Base-by-base conservation (phyloP, 148 eudicot species). In the Spergularia bocconei region DNA sequence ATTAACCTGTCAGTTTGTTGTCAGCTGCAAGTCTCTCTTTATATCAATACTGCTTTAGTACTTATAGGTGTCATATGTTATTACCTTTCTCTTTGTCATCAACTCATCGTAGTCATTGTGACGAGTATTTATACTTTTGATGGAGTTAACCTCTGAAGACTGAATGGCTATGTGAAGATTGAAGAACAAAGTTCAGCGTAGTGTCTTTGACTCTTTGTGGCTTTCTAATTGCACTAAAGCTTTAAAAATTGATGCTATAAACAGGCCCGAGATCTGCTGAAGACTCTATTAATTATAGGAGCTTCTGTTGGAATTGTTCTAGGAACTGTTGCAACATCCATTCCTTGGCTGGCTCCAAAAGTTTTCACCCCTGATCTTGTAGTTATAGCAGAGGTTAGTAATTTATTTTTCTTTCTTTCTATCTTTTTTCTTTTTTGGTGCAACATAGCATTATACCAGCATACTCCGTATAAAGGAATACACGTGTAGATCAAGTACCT, bases 331-430 rank as follows among this genome's bases (percentile, higher is more conserved):
- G 99, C 94, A 79, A 86, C 91, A 63, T 80, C 86, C 11, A 75
- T 92, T 70, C 97, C 98, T 59, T 88, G 91, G 93, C 74, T 89
- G 78, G 86, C 89, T 76, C 99, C 99, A 59, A 77, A 84, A 48
- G 3, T 88, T 15, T 96, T 96, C 83, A 88, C 99, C 44, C 86
- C 87, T 53, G 99, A 96, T 84, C 87, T 85, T 69, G 77, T 50
- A 50, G 89, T 92, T 77, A 87, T 89, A 80, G 78, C 81, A 17
- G 91, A 91, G 97, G 99, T 96, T 62, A 71, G 89, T 81, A 1
- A 17, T 39, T 15, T 4, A 20, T 5, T 63, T 67, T 51, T 25
- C 11, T 47, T 65, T 15, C 62, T 58, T 69, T 23, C 17, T 41
- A 1, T 44, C 6, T 44, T 44, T 44, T 44, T 44, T 44, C 1